Base-by-base conservation (phyloP, 108 stramenopile species). In the Skeletonema menzelii region DNA sequence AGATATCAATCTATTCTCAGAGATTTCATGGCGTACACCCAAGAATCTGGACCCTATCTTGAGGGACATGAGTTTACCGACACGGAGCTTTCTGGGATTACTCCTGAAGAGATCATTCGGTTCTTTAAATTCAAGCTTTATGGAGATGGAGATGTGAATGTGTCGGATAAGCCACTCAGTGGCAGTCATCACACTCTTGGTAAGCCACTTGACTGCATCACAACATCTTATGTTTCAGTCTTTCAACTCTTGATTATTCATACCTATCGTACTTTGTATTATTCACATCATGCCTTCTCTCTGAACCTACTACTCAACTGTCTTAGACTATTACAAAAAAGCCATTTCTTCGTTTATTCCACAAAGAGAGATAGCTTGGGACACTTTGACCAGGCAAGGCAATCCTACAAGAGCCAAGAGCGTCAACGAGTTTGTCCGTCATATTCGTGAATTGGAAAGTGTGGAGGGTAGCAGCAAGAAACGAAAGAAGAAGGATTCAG, bases 21-120 rank as follows among this genome's bases (percentile, higher is more conserved):
- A 53, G 49, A 53, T 53, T 53, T 53, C 49, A 53, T 53, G 49
- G 19, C 49, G 2, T 53, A 53, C 49, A 53, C 49, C 49, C 6
- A 22, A 2, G 0, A 20, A 20, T 4, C 8, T 2, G 49, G 8
- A 22, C 1, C 10, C 8, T 53, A 53, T 8, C 4, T 1, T 8
- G 49, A 53, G 4, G 7, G 20, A 1, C 49, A 53, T 10, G 6
- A 2, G 19, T 53, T 53, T 22, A 22, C 22, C 4, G 6, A 22
- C 8, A 10, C 6, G 2, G 49, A 53, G 7, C 22, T 53, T 7
- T 8, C 22, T 15, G 5, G 1, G 1, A 53, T 53, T 7, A 53
- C 49, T 2, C 49, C 49, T 22, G 49, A 22, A 8, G 22, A 53
- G 5, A 53, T 53, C 49, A 53, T 53, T 22, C 19, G 22, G 5